phyloP scores from a whole-genome alignment of 2,329 filamentous ascomycete genomes.

The Xylariomycetidae sp. region DNA sequence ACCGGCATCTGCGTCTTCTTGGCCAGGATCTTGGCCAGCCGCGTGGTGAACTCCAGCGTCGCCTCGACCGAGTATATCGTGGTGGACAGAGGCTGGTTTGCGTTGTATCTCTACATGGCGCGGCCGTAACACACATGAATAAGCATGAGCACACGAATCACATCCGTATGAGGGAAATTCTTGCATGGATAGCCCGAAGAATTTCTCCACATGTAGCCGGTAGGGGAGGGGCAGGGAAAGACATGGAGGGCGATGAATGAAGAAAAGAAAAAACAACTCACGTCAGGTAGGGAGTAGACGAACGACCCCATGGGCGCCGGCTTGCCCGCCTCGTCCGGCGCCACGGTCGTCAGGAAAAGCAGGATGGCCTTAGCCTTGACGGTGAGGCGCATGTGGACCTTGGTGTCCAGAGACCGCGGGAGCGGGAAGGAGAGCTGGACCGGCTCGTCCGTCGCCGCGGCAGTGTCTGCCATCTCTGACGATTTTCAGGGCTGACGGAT shows the following conservation, averaged over 20 bases:
- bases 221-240: too few species aligned
- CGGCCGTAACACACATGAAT: too few species aligned
- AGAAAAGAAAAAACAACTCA: conserved; percentile 35
- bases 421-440: conserved; percentile 55
- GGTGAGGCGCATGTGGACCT: conserved; percentile 56
- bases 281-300: conserved; percentile 89
- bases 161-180: too few species aligned
- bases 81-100: conserved; percentile 66
- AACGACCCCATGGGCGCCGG: conserved; percentile 73
- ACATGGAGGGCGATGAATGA: not conserved
- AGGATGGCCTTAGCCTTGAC: conserved; percentile 53
- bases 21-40: conserved; percentile 80
- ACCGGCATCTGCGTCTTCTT: conserved; percentile 66
- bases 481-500: too few species aligned
- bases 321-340: conserved; percentile 45
- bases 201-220: too few species aligned
- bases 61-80: conserved; percentile 70
- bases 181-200: too few species aligned
- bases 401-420: conserved; percentile 55
- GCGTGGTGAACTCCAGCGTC: conserved; percentile 80
- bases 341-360: conserved; percentile 57
- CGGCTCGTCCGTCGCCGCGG: conserved; percentile 13
- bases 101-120: conserved; percentile 49
- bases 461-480: conserved; percentile 17
- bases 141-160: too few species aligned